These are phyloP conservation scores for Debaryomyces fabryi DNA, from an alignment of 1,139 yeast genomes.

Conservation along the genomic window DNA sequence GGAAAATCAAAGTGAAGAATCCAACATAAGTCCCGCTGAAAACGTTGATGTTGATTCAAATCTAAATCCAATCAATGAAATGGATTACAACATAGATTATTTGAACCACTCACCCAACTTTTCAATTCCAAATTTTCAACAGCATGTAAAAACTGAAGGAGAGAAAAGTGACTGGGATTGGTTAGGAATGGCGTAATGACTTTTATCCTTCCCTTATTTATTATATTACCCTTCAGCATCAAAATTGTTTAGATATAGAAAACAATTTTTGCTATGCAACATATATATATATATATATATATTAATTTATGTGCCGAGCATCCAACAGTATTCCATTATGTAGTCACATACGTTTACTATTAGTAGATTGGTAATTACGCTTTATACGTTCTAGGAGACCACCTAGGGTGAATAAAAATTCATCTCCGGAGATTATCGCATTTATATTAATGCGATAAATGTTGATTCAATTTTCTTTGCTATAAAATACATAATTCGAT, in stretches of 20 bases:
- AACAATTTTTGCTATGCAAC: neutral
- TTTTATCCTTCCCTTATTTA: neutral
- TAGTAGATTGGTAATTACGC: neutral
- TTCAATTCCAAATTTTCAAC: neutral
- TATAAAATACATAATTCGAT: neutral
- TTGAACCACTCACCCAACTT: conserved; percentile 8
- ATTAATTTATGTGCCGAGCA: neutral
- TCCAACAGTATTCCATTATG: neutral
- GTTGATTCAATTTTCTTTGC: neutral
- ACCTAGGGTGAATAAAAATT: neutral
- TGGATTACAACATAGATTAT: conserved; percentile 15
- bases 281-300: neutral
- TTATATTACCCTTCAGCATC: neutral
- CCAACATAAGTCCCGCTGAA: neutral
- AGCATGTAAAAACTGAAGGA: conserved; percentile 6
- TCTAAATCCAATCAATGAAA: conserved; percentile 19
- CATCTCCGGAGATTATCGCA: neutral
- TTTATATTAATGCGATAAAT: neutral
- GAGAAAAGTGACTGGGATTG: conserved; percentile 38
- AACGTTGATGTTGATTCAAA: conserved; percentile 3
- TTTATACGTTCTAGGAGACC: neutral
- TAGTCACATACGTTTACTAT: neutral
- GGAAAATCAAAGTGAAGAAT: neutral
- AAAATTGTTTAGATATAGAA: neutral
- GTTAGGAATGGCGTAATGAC: conserved; percentile 40